Percentiles rank a stretch among this genome's conserved stretches.
phyloP scores from a whole-genome alignment of 768 basidiomycete species.

The Suillus paluster region DNA sequence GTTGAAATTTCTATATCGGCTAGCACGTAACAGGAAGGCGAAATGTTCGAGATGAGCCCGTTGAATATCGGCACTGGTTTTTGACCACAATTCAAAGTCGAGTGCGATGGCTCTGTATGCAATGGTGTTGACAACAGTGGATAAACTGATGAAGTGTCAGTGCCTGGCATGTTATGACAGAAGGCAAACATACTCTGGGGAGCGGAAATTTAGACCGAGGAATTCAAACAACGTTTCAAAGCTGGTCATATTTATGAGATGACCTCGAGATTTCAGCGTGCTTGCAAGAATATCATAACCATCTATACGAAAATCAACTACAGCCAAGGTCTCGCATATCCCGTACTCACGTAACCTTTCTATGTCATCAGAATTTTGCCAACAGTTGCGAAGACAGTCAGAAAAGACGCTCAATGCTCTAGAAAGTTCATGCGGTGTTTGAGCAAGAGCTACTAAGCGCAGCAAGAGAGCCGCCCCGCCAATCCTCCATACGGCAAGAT shows the following conservation, averaged over 20 bases:
- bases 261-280: conserved; percentile 71
- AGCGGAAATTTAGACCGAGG: conserved; percentile 81
- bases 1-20: conserved; percentile 81
- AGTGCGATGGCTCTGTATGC: conserved; percentile 86
- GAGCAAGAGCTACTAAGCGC: conserved; percentile 75
- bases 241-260: conserved; percentile 75
- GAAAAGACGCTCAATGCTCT: conserved; percentile 71
- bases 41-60: conserved; percentile 83
- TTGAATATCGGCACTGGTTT: conserved; percentile 72
- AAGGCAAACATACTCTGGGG: conserved; percentile 65
- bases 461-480: conserved; percentile 81
- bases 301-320: conserved; percentile 45
- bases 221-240: conserved; percentile 88
- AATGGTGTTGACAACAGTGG: conserved; percentile 79
- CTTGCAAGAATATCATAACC: conserved; percentile 88
- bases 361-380: conserved; percentile 96
- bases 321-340: conserved; percentile 9
- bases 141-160: conserved; percentile 53
- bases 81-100: conserved; percentile 91
- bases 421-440: conserved; percentile 80
- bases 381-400: conserved; percentile 81
- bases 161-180: background rate
- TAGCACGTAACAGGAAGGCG: conserved; percentile 68
- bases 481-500: conserved; percentile 78
- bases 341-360: conserved; percentile 75